These are phyloP conservation scores for Talaromyces stipitatus DNA, from an alignment of 495 filamentous ascomycete species.

Conservation along the genomic window DNA sequence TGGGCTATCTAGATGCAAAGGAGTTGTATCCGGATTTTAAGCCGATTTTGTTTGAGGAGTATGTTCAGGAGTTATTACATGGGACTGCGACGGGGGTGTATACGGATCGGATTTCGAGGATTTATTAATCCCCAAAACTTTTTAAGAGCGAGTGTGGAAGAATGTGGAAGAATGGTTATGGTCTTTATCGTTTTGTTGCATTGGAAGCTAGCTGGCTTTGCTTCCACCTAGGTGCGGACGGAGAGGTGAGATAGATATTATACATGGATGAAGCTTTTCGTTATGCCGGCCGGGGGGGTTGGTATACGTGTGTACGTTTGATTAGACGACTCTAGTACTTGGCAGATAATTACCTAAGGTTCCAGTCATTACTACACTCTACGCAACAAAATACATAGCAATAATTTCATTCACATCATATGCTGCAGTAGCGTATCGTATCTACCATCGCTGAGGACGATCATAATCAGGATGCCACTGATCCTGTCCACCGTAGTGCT, in stretches of 20 bases:
- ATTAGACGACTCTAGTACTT: too few species aligned
- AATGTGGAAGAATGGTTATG: too few species aligned
- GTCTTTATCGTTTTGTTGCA: background rate
- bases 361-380: too few species aligned
- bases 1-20: slow-evolving; percentile 49
- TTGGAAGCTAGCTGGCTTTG: background rate
- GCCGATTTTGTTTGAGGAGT: slow-evolving; percentile 33
- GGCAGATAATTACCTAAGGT: too few species aligned
- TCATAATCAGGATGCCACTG: slow-evolving; percentile 38
- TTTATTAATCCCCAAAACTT: background rate
- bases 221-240: background rate
- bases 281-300: background rate
- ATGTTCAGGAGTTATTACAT: slow-evolving; percentile 30
- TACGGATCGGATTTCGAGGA: slow-evolving; percentile 25
- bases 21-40: slow-evolving; percentile 50
- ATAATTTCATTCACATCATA: background rate
- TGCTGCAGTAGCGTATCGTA: background rate
- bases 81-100: slow-evolving; percentile 39
- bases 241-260: background rate
- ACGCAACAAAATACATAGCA: too few species aligned
- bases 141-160: background rate
- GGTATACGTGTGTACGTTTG: too few species aligned
- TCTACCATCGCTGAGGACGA: slow-evolving; percentile 14
- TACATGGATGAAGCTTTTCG: background rate
- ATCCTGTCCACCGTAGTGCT: slow-evolving; percentile 46